Percentiles rank a stretch among this genome's conserved stretches.
Evolutionary conservation across 371 early-diverging fungal species (phyloP).

Genomic region (Zancudomyces culisetae): DNA sequence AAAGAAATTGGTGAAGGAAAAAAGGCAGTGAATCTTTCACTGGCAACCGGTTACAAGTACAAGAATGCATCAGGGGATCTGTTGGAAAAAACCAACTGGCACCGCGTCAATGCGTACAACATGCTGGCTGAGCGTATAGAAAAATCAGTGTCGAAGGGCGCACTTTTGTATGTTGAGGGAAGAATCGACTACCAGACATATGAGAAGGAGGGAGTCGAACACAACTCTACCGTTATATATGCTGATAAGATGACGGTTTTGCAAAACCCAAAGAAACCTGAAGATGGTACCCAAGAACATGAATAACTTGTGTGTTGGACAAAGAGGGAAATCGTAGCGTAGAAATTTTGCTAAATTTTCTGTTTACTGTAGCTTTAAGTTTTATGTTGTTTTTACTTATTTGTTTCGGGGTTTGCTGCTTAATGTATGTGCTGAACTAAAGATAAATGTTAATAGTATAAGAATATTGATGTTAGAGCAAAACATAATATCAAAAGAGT

Average conservation of each 20-base stretch:
- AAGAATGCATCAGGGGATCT: slow-evolving; percentile 6
- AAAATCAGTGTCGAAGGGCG: slow-evolving; percentile 8
- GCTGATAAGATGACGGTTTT: neutral
- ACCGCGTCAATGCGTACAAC: neutral
- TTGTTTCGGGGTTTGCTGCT: neutral
- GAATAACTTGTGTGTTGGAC: neutral
- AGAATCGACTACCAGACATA: slow-evolving; percentile 33
- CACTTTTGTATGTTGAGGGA: slow-evolving; percentile 41
- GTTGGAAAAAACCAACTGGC: slow-evolving; percentile 11
- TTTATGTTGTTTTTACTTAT: neutral
- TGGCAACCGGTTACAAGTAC: neutral
- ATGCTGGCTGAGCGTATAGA: slow-evolving; percentile 1
- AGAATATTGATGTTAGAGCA: no score
- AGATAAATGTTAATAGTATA: no score
- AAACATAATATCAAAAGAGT: no score
- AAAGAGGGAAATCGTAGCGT: no score
- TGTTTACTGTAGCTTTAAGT: neutral
- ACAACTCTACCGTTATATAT: slow-evolving; percentile 31
- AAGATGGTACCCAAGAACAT: neutral
- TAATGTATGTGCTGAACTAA: no score
- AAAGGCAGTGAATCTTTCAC: neutral
- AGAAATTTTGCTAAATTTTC: neutral
- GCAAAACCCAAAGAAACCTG: neutral
- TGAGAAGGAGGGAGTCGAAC: slow-evolving; percentile 36
- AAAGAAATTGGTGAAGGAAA: neutral